Evolutionary conservation across 2,329 filamentous ascomycete genomes (phyloP), one percentile per base, ranked within the genome.

Genomic region (Botrytis elliptica): DNA sequence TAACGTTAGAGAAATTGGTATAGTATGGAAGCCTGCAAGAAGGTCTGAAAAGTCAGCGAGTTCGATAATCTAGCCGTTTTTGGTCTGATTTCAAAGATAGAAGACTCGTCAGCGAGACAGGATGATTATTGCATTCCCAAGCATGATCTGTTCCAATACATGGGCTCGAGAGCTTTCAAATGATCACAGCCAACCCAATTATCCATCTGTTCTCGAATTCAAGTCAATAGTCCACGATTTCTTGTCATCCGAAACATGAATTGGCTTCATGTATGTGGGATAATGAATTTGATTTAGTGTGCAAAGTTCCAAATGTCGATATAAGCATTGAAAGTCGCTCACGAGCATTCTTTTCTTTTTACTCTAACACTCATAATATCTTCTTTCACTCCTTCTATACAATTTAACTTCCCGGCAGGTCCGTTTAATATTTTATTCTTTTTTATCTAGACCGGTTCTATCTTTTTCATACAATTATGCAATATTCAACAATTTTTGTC

Each of bases 401-500:
- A 40, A 52, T 42, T 60, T 44, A 33, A 44, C 22, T 49, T 42
- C 49, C 25, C 59, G 72, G 72, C 72, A 42, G 72, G 72, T 57
- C 72, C 67, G 67, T 64, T 70, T 40, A 55, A 71, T 55, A 25
- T 57, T 71, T 7, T 62, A 63, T 62, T 49, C 25, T 52, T 25
- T 29, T 42, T 44, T 9, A 60, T 20, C 33, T 55, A 49, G 60
- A 49, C 69, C 16, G 33, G 42, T 33, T 63, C 42, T 38, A 36
- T 52, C n/a, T 46, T 42, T 57, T 65, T 55, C 59, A 44, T 75
- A 68, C 72, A 74, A 74, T 73, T 25, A 75, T 74, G 70, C 74
- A 79, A 77, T 36, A 77, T 68, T 75, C 74, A 62, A 76, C 63
- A 73, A 7, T 79, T 72, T 74, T 79, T 66, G 38, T 79, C 59